Conservation (phyloP, 257 asterid species). For the Avicennia marina region DNA sequence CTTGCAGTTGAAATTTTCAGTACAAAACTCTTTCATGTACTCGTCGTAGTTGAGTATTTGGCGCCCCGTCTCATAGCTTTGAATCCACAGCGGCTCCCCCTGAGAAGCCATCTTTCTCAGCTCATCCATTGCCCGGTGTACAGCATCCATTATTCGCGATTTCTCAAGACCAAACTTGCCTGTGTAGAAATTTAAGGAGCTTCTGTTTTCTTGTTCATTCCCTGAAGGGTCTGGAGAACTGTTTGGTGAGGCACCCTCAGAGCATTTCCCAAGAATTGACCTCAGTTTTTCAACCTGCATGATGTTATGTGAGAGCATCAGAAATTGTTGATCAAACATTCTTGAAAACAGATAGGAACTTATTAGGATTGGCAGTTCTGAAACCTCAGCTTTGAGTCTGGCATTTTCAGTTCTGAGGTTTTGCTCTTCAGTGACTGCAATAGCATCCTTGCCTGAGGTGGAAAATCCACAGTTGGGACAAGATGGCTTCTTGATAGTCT, state of each 20-base stretch:
- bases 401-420: constrained; percentile 66
- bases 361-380: neutral
- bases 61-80: constrained; percentile 72
- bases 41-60: constrained; percentile 88
- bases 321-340: neutral
- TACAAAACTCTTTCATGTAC: constrained; percentile 44
- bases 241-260: constrained; percentile 43
- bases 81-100: constrained; percentile 71
- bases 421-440: constrained; percentile 39
- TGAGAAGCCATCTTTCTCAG: constrained; percentile 56
- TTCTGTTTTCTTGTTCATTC: constrained; percentile 42
- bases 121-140: constrained; percentile 47
- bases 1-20: constrained; percentile 10
- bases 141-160: constrained; percentile 41
- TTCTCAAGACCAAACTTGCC: constrained; percentile 46
- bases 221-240: constrained; percentile 44
- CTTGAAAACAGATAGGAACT: neutral
- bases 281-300: constrained; percentile 60
- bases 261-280: constrained; percentile 35
- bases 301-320: neutral
- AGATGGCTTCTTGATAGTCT: constrained; percentile 32
- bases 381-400: constrained; percentile 80
- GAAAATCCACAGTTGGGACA: constrained; percentile 70
- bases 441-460: constrained; percentile 30
- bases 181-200: constrained; percentile 31